phyloP scores from a whole-genome alignment of 1,284 basidiomycete species.

The Tilletia caries region DNA sequence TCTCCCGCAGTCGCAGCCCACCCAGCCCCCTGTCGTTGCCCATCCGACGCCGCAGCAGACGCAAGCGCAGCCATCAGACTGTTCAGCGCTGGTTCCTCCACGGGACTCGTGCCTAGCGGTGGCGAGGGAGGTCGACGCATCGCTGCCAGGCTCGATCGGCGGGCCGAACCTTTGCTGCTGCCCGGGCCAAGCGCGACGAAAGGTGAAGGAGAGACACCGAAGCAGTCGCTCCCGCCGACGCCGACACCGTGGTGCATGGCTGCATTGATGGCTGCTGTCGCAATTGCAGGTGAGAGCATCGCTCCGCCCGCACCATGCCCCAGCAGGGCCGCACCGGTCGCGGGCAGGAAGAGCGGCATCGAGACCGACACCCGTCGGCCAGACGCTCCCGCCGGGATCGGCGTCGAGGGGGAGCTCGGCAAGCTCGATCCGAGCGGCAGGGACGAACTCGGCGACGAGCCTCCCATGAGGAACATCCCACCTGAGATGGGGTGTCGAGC shows the following conservation, averaged over 20 bases:
- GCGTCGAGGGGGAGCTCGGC: too few species aligned
- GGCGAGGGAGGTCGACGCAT: conserved; percentile 5
- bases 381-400: too few species aligned
- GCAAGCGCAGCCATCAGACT: neutral
- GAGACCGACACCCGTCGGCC: neutral
- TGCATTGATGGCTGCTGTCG: neutral
- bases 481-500: too few species aligned
- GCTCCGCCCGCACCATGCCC: neutral
- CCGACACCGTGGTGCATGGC: neutral
- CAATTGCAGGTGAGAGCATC: conserved; percentile 3
- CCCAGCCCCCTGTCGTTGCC: neutral
- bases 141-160: neutral
- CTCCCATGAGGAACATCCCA: too few species aligned
- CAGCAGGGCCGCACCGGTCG: neutral
- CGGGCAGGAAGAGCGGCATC: neutral
- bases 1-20: too few species aligned
- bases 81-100: conserved; percentile 5
- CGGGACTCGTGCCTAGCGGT: neutral
- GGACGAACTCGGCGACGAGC: too few species aligned
- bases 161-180: too few species aligned
- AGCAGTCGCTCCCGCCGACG: too few species aligned
- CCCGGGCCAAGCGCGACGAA: too few species aligned
- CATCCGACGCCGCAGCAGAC: neutral
- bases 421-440: too few species aligned
- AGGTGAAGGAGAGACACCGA: too few species aligned